Base-by-base conservation (phyloP, 208 protist species). In the Leptomonas seymouri region DNA sequence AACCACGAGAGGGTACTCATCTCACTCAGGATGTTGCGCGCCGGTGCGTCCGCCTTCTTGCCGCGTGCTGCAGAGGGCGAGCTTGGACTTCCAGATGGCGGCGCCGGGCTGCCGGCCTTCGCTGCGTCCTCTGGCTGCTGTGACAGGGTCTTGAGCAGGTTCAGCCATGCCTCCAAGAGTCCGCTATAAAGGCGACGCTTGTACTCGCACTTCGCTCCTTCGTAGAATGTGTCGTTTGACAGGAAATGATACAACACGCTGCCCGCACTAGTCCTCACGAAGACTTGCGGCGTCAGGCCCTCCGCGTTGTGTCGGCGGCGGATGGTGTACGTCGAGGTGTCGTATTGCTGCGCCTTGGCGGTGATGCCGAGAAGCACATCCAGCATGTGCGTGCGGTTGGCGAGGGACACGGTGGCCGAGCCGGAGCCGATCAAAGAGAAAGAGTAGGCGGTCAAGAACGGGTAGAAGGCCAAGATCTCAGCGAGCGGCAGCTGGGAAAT, bases 401-500 rank as follows among this genome's bases (percentile, higher is more conserved):
- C 64, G 36, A 94, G 79, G 28, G 78, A 84, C 15, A 96, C 89
- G 11, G 54, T 71, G 5, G 58, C 65, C 12, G 89, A 94, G 36
- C 85, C 72, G 31, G 91, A 93, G 34, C 89, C 85, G 62, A 96
- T 89, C 42, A 96, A 69, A 1, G 87, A 76, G 45, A 96, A 78
- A 30, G 81, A 81, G 70, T 90, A 94, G 28, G 80, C 79, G 64
- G 54, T 88, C 59, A 96, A 73, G 39, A 93, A 87, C 2, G 91
- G 91, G 73, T 91, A 96, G 74, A 94, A 94, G 56, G 88, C 91
- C 0, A 96, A 60, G 57, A 93, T 82, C 71, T 96, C 86, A 1
- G 91, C 85, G 23, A 93, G 76, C 5, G 89, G 87, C n/a, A 96
- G 76, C 61, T 90, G 60, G 20, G 62, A 14, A 34, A 94, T 91